phyloP scores from a whole-genome alignment of 1,139 yeast species.

The Meyerozyma smithsonii region DNA sequence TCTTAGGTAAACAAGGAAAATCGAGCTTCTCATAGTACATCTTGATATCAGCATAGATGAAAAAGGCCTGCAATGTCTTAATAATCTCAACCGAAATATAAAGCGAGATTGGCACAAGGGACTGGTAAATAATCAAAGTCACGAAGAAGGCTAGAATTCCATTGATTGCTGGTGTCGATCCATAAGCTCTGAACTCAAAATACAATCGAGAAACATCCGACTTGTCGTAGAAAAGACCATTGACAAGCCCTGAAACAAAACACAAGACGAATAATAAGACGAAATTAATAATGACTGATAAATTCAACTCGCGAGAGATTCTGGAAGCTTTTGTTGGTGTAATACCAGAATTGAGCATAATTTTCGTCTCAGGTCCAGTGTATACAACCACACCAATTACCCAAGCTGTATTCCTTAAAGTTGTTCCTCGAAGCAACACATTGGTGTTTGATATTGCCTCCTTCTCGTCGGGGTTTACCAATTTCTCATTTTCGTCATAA shows the following conservation, averaged over 20 bases:
- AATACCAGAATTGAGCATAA: conserved; percentile 53
- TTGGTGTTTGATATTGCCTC: conserved; percentile 49
- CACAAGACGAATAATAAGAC: conserved; percentile 43
- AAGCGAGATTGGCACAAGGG: conserved; percentile 90
- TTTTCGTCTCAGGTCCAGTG: conserved; percentile 53
- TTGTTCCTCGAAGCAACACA: conserved; percentile 47
- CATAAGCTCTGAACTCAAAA: conserved; percentile 31
- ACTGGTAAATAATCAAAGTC: conserved; percentile 81
- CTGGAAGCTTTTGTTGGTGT: conserved; percentile 56
- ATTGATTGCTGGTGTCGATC: conserved; percentile 59
- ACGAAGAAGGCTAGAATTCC: conserved; percentile 88
- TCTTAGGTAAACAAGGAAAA: conserved; percentile 92
- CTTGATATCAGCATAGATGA: conserved; percentile 81
- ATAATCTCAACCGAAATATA: conserved; percentile 93
- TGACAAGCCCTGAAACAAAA: conserved; percentile 48
- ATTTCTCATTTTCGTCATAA: conserved; percentile 12
- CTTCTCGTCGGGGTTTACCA: conserved; percentile 15
- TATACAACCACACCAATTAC: conserved; percentile 47
- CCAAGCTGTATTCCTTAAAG: conserved; percentile 53
- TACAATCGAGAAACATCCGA: conserved; percentile 32
- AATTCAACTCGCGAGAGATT: conserved; percentile 47
- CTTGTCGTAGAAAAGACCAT: conserved; percentile 44
- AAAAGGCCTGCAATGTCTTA: conserved; percentile 89
- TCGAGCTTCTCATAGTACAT: conserved; percentile 85
- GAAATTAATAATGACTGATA: conserved; percentile 47